phyloP scores from a whole-genome alignment of 2,329 filamentous ascomycete genomes.

The Xylaria digitata region DNA sequence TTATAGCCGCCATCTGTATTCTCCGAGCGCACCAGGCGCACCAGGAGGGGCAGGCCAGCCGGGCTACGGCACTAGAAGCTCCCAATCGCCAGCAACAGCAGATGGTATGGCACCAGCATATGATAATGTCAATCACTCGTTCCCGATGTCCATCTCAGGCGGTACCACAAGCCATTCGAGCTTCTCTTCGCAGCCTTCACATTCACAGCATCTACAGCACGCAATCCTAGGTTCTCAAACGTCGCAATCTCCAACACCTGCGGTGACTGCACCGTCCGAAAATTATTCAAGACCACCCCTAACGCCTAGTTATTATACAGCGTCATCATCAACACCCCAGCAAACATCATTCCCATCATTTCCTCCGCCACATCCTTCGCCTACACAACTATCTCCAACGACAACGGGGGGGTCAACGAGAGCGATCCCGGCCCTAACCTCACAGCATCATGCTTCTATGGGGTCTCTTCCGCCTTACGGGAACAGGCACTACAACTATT shows the following conservation, averaged over 20 bases:
- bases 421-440: constrained; percentile 52
- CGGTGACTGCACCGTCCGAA: constrained; percentile 69
- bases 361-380: constrained; percentile 50
- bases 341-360: constrained; percentile 60
- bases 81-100: constrained; percentile 68
- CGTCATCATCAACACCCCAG: constrained; percentile 62
- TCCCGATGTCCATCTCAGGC: constrained; percentile 69
- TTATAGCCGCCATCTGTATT: constrained; percentile 51
- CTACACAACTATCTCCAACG: constrained; percentile 60
- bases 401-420: constrained; percentile 53
- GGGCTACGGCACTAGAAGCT: constrained; percentile 61
- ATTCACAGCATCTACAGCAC: constrained; percentile 47
- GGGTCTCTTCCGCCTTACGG: constrained; percentile 66
- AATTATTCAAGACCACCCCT: constrained; percentile 67
- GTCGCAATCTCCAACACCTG: constrained; percentile 62
- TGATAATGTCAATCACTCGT: constrained; percentile 73
- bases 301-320: constrained; percentile 68
- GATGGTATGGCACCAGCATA: constrained; percentile 75
- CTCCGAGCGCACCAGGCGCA: constrained; percentile 49
- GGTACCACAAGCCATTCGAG: constrained; percentile 55
- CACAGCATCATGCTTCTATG: constrained; percentile 58
- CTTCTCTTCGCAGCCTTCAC: constrained; percentile 49
- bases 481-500: constrained; percentile 56
- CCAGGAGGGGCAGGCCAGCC: constrained; percentile 30
- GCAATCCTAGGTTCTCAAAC: constrained; percentile 63